Evolutionary conservation across 495 filamentous ascomycete genomes (phyloP).

Genomic region (Entonaema liquescens): DNA sequence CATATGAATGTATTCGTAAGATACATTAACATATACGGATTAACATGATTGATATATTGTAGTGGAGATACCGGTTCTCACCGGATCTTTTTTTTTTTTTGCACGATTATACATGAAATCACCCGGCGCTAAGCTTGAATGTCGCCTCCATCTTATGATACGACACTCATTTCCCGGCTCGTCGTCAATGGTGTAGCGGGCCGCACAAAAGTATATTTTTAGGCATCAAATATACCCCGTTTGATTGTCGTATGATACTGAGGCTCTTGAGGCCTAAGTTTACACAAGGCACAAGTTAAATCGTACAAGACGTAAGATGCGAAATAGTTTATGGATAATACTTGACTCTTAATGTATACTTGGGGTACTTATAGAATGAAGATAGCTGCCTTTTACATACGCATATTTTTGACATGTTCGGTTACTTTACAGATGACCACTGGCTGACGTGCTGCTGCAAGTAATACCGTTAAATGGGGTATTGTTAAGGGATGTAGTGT

Average conservation of each 20-base stretch:
- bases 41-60: not conserved
- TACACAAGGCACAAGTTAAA: not conserved
- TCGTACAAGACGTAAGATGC: not conserved
- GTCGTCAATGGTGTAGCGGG: not conserved
- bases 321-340: not conserved
- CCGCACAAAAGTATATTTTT: not conserved
- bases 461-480: slow-evolving; percentile 28
- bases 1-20: not conserved
- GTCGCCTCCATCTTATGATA: not conserved
- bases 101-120: no score
- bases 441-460: slow-evolving; percentile 39
- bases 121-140: no score
- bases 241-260: not conserved
- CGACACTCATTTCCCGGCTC: no score
- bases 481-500: slow-evolving; percentile 11
- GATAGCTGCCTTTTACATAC: no score
- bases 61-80: not conserved
- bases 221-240: not conserved
- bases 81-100: not conserved
- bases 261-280: not conserved
- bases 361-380: no score
- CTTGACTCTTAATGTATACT: no score
- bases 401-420: not conserved
- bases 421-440: slow-evolving; percentile 23
- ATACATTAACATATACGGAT: not conserved